phyloP scores from a whole-genome alignment of 78 protist species.

The Dictyostelium intermedium region DNA sequence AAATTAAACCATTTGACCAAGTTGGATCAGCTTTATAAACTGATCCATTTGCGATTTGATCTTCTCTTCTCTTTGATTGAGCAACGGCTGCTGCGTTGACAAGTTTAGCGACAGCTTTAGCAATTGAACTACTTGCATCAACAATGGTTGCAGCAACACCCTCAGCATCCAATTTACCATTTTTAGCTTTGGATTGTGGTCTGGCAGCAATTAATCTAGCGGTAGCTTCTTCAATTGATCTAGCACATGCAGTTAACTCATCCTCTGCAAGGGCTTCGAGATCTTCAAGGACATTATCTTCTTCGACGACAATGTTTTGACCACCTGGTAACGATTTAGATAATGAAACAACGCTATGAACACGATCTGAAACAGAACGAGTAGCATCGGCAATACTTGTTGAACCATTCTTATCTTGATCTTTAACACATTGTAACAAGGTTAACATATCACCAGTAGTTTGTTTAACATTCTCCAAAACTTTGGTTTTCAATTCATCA shows the following conservation, averaged over 20 bases:
- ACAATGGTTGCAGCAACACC: constrained; percentile 73
- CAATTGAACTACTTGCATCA: constrained; percentile 70
- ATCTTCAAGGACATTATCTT: constrained; percentile 44
- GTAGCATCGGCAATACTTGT: constrained; percentile 5
- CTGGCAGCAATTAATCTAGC: constrained; percentile 36
- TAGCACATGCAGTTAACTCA: constrained; percentile 48
- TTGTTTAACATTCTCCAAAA: neutral
- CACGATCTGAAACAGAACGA: constrained; percentile 32
- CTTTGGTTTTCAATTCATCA: neutral
- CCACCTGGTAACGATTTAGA: constrained; percentile 63
- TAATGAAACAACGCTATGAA: neutral
- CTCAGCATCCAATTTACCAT: constrained; percentile 39
- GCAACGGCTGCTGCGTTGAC: constrained; percentile 77
- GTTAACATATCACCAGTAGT: constrained; percentile 18
- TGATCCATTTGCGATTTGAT: constrained; percentile 12
- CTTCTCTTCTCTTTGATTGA: constrained; percentile 70
- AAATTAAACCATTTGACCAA: constrained; percentile 84
- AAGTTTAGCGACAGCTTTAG: constrained; percentile 61
- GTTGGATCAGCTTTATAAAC: constrained; percentile 81
- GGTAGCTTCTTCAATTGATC: constrained; percentile 69
- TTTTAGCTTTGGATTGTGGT: constrained; percentile 49
- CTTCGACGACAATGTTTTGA: constrained; percentile 31
- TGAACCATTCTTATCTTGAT: constrained; percentile 40
- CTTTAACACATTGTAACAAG: constrained; percentile 27
- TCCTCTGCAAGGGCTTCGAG: constrained; percentile 54